phyloP scores from a whole-genome alignment of 805 yeast species.

The Candida tibetensis region DNA sequence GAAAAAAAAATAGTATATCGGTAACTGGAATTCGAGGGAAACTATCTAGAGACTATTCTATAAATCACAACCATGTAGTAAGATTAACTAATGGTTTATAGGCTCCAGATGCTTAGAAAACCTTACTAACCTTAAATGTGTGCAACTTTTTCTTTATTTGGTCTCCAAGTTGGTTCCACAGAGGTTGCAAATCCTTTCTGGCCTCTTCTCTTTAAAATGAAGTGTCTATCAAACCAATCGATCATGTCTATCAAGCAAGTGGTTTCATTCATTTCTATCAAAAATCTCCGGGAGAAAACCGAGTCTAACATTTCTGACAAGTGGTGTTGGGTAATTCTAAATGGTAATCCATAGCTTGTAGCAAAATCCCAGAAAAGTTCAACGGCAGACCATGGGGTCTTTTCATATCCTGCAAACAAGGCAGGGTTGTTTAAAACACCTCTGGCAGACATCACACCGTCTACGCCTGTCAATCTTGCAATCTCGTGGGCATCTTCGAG shows the following conservation, averaged over 20 bases:
- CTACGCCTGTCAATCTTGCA: conserved; percentile 65
- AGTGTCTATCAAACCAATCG: conserved; percentile 78
- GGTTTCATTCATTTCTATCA: conserved; percentile 60
- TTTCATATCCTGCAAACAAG: conserved; percentile 66
- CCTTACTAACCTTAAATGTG: no score
- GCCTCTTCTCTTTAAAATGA: conserved; percentile 61
- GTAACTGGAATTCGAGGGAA: no score
- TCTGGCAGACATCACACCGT: conserved; percentile 95
- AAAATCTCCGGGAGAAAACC: conserved; percentile 26
- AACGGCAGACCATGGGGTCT: conserved; percentile 88
- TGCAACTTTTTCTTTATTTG: conserved; percentile 6
- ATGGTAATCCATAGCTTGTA: conserved; percentile 80
- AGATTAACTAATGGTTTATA: no score
- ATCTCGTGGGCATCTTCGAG: conserved; percentile 64
- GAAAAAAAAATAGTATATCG: no score
- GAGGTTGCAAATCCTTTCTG: conserved; percentile 68
- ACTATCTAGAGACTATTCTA: no score
- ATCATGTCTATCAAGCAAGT: conserved; percentile 59
- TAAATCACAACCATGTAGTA: no score
- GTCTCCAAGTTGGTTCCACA: conserved; percentile 33
- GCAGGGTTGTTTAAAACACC: conserved; percentile 88
- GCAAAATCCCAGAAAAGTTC: conserved; percentile 81
- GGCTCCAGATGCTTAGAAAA: no score
- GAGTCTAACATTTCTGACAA: conserved; percentile 80
- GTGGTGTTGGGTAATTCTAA: conserved; percentile 82